Base-by-base conservation (phyloP, 371 early-diverging fungal genomes). In the Mortierella sp. region DNA sequence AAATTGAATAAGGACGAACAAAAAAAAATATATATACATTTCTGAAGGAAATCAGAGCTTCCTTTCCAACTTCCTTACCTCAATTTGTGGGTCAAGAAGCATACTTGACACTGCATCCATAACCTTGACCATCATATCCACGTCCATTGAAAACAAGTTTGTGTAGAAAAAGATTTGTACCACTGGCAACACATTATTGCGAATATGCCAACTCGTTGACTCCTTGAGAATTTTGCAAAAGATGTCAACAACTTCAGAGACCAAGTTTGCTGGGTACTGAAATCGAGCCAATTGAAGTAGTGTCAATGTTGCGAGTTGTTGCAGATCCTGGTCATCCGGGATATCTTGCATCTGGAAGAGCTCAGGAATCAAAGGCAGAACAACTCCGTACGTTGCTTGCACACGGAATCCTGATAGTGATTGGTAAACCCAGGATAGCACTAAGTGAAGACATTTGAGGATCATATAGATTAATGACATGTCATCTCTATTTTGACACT, bases 151-250 rank as follows among this genome's bases (percentile, higher is more conserved):
- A 71, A 89, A 91, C 57, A 95, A 60, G 68, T 95, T 90, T 29
- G 89, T 88, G 77, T 94, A 96, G 75, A 89, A 94, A 56, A 94
- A 90, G 7, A 95, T 85, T 70, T 96, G 96, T 28, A 96, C 59
- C 0, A 93, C 75, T 9, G 95, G 94, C n/a, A 96, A 71, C 5
- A 91, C 87, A 47, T 90, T 88, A 53, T 87, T 85, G 58, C 91
- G 88, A 17, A 91, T 82, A 79, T 93, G 95, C 96, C 96, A 96
- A 54, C 89, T 90, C 2, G 79, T 68, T 2, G 91, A 87, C 15
- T 84, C 83, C 4, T 85, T 84, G n/a, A 92, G 66, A 22, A 89
- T 84, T 3, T 75, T 82, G 28, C 91, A 67, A 28, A 95, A 86
- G 54, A 88, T 72, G 35, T 91, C 85, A 7, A 92, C 77, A 57